Evolutionary conservation across 345 rosid genomes (phyloP).

Genomic region (Kernera saxatilis): DNA sequence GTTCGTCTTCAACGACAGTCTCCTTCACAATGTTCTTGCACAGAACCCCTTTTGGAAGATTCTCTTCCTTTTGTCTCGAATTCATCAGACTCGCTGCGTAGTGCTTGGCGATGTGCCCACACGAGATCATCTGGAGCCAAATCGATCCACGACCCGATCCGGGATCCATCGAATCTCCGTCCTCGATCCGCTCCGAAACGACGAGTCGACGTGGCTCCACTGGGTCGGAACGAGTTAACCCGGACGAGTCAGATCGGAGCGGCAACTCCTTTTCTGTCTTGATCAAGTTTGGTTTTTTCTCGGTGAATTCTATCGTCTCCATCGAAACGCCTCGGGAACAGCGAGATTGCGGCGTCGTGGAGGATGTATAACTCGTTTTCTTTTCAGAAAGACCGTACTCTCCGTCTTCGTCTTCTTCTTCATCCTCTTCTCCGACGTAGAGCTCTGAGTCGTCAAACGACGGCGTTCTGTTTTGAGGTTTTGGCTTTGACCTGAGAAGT

Average conservation of each 20-base stretch:
- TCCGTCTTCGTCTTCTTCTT: constrained; percentile 40
- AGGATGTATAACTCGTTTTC: constrained; percentile 71
- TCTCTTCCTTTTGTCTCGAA: constrained; percentile 15
- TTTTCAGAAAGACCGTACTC: constrained; percentile 67
- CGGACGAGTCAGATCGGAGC: constrained; percentile 17
- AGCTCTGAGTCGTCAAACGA: constrained; percentile 23
- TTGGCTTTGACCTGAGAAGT: constrained; percentile 38
- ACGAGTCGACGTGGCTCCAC: neutral
- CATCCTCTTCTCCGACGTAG: constrained; percentile 31
- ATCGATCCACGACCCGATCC: constrained; percentile 48
- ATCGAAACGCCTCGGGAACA: constrained; percentile 79
- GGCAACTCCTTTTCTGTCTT: constrained; percentile 2
- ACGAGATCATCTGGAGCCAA: constrained; percentile 62
- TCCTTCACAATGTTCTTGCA: constrained; percentile 37
- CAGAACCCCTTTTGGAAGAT: constrained; percentile 48
- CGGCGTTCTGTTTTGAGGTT: constrained; percentile 30
- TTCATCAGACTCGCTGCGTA: constrained; percentile 25
- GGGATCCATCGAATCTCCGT: constrained; percentile 40
- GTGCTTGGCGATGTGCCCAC: constrained; percentile 57
- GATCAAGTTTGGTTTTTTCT: constrained; percentile 14
- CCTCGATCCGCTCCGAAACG: constrained; percentile 37
- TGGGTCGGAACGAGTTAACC: neutral
- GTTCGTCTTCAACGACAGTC: constrained; percentile 42
- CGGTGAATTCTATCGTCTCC: constrained; percentile 44
- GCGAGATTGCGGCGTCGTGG: constrained; percentile 83